phyloP scores from a whole-genome alignment of 768 basidiomycete species.

The Polyporus arcularius region DNA sequence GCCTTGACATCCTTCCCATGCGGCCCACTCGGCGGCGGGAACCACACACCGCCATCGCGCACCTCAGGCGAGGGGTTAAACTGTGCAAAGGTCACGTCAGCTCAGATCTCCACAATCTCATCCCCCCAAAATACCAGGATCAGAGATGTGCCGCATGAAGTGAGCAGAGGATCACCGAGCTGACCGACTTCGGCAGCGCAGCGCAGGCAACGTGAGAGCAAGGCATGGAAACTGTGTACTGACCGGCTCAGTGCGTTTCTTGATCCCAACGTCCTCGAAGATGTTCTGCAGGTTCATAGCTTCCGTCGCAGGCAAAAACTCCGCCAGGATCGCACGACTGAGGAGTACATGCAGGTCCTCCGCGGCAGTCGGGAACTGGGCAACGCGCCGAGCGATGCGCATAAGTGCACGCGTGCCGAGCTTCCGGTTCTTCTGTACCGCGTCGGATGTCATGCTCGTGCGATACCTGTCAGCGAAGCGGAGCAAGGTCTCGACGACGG shows the following conservation, averaged over 20 bases:
- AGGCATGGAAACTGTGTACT: slow-evolving; percentile 13
- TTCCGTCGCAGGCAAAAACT: slow-evolving; percentile 64
- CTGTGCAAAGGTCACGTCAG: slow-evolving; percentile 29
- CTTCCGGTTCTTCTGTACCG: slow-evolving; percentile 60
- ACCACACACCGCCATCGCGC: slow-evolving; percentile 40
- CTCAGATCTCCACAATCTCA: background rate
- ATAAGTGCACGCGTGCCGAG: slow-evolving; percentile 63
- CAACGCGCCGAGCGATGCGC: slow-evolving; percentile 52
- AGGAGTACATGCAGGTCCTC: slow-evolving; percentile 51
- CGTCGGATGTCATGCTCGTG: slow-evolving; percentile 52
- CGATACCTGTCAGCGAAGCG: slow-evolving; percentile 61
- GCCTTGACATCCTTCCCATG: slow-evolving; percentile 32
- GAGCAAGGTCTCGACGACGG: slow-evolving; percentile 43
- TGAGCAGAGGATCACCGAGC: background rate
- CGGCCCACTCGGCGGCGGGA: slow-evolving; percentile 45
- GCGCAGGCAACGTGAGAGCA: too few species aligned
- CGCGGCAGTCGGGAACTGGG: slow-evolving; percentile 42
- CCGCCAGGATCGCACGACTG: slow-evolving; percentile 51
- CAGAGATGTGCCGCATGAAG: background rate
- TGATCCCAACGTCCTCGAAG: slow-evolving; percentile 51
- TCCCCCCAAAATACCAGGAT: background rate
- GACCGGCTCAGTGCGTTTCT: slow-evolving; percentile 44
- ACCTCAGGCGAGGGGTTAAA: slow-evolving; percentile 50
- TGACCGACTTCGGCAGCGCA: too few species aligned
- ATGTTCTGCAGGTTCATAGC: slow-evolving; percentile 52